Conservation (phyloP, 345 rosid genomes). For the Salix udensis region DNA sequence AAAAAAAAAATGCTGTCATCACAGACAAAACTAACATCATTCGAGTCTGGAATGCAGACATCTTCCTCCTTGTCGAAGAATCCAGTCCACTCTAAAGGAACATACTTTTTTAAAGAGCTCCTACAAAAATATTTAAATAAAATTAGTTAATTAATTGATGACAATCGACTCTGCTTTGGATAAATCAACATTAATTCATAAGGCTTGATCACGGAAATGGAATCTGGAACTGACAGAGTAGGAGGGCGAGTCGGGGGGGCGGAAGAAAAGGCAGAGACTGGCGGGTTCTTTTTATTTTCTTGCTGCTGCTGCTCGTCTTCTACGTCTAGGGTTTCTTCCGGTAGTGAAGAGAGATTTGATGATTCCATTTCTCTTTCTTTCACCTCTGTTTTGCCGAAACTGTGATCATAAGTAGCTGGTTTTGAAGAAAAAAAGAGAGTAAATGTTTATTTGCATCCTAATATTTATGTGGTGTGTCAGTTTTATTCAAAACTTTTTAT, state of each 20-base stretch:
- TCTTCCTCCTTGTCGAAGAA: conserved; percentile 81
- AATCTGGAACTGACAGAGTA: conserved; percentile 39
- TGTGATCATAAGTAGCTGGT: not conserved
- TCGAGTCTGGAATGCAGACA: conserved; percentile 53
- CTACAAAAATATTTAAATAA: conserved; percentile 20
- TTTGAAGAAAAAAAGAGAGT: too few species aligned
- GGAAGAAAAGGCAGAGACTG: conserved; percentile 51
- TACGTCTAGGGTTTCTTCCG: conserved; percentile 40
- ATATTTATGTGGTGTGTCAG: too few species aligned
- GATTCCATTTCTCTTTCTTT: conserved; percentile 39
- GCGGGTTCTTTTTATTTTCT: conserved; percentile 16
- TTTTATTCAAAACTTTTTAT: too few species aligned
- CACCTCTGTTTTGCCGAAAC: not conserved
- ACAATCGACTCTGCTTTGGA: not conserved
- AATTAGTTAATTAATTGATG: not conserved
- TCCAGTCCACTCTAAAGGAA: conserved; percentile 64
- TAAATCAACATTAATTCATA: not conserved
- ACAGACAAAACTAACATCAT: conserved; percentile 50
- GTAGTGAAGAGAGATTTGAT: conserved; percentile 44
- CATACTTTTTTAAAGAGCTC: conserved; percentile 47
- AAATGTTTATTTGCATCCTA: not conserved
- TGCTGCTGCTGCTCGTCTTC: conserved; percentile 24
- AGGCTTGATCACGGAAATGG: not conserved
- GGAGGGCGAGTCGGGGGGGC: conserved; percentile 69
- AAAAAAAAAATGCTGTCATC: not conserved